Evolutionary conservation across 2,329 filamentous ascomycete genomes (phyloP).

Genomic region (Zymoseptoria brevis): DNA sequence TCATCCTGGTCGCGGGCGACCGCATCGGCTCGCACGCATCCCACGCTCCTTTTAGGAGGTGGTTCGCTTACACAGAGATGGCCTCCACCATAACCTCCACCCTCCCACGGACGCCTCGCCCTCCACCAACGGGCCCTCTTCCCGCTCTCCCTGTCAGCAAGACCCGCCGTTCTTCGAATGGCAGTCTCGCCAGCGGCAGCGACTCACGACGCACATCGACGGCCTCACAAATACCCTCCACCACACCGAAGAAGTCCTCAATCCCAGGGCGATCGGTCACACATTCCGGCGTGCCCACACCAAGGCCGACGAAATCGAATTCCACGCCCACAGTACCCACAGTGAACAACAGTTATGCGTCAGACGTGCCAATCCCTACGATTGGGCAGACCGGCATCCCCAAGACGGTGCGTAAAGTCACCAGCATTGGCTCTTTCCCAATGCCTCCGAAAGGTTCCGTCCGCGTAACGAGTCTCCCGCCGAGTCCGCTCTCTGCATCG

Average conservation of each 20-base stretch:
- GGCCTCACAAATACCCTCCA: constrained; percentile 30
- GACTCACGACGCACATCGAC: constrained; percentile 19
- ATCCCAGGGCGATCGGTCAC: constrained; percentile 31
- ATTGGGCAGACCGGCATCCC: constrained; percentile 10
- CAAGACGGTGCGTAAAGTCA: constrained; percentile 72
- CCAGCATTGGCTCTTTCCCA: constrained; percentile 91
- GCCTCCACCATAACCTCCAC: constrained; percentile 44
- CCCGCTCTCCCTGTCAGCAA: constrained; percentile 68
- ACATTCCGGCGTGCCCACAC: constrained; percentile 48
- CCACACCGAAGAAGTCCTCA: constrained; percentile 26
- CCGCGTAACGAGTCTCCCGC: constrained; percentile 53
- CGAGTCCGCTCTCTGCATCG: constrained; percentile 43
- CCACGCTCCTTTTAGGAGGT: background rate
- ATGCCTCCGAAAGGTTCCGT: constrained; percentile 67
- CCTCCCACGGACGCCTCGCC: constrained; percentile 48
- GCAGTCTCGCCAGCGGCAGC: constrained; percentile 38
- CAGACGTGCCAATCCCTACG: constrained; percentile 5
- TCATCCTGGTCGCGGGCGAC: background rate
- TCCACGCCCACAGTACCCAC: constrained; percentile 49
- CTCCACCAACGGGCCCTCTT: constrained; percentile 63
- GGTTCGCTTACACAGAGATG: constrained; percentile 1
- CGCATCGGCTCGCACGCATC: background rate
- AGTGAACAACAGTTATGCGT: constrained; percentile 36
- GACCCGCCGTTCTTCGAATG: constrained; percentile 53
- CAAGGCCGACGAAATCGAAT: constrained; percentile 33